Base-by-base conservation (phyloP, 2,329 filamentous ascomycete genomes). In the Colletotrichum falcatum region DNA sequence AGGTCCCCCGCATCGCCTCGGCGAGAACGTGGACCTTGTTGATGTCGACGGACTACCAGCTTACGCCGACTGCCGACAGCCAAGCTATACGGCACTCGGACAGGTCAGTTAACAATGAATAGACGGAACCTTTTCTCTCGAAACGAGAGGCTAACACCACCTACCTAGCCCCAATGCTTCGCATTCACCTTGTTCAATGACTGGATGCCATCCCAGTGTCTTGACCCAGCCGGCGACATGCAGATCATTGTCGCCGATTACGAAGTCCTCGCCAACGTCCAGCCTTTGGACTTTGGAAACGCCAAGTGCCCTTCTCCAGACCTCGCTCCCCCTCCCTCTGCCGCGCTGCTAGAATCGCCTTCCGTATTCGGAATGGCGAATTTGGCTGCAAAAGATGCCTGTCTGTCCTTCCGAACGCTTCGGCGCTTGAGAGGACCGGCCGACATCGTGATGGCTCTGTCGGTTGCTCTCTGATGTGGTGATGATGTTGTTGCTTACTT, bases 101-200 rank as follows among this genome's bases (percentile, higher is more conserved):
- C 49, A 66, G 64, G 67, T 70, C 49, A 51, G 67, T 66, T 62
- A 26, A 70, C 44, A 55, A 35, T 28, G 7, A 66, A 53, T 61
- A 56, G 5, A 62, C 11, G 46, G 46, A 11, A 9, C 37, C 12
- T 49, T 12, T 55, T 30, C 67, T 70, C 65, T 58, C 42, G 9
- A 33, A 46, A 49, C 26, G 67, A 70, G 67, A 66, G 51, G 67
- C 67, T 70, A 39, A 70, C 67, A 59, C 18, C 16, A 53, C 35
- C 49, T 9, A 37, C 64, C 56, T 64, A 70, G 67, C 44, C 64
- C 37, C 63, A n/a, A 26, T 51, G 42, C 49, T 26, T 33, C 53
- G 23, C 64, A 42, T 46, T 26, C 28, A 26, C 18, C 28, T 5
- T 26, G 28, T 48, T 30, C 33, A 44, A 20, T 33, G 3, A 51